Percentiles rank a stretch among this genome's conserved stretches.
Evolutionary conservation across 441 rosid genomes (phyloP).

Genomic region (Adansonia madagascariensis): DNA sequence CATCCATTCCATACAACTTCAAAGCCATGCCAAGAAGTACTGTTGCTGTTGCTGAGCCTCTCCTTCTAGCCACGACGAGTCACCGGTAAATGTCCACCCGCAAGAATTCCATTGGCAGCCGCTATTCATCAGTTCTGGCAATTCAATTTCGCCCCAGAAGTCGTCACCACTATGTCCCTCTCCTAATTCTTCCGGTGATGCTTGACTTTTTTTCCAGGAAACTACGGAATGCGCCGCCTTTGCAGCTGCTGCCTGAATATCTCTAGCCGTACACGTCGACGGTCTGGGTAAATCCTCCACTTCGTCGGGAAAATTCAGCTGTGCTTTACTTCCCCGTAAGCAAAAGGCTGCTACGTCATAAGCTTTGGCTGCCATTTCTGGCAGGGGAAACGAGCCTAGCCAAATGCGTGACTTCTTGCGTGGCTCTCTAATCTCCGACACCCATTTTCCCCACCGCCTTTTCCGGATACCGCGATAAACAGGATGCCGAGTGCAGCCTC

Average conservation of each 20-base stretch:
- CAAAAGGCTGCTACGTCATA: constrained; percentile 67
- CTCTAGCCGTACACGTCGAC: constrained; percentile 51
- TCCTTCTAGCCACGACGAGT: constrained; percentile 53
- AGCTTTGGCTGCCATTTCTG: constrained; percentile 74
- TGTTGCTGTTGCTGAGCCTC: constrained; percentile 39
- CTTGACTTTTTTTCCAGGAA: constrained; percentile 35
- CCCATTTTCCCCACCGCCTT: constrained; percentile 77
- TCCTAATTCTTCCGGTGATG: constrained; percentile 6
- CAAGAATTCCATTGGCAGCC: constrained; percentile 46
- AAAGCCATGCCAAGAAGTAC: constrained; percentile 51
- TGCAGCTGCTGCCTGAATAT: constrained; percentile 63
- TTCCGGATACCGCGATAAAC: constrained; percentile 62
- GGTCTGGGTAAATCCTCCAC: constrained; percentile 57
- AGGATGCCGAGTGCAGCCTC: constrained; percentile 56
- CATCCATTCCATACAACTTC: neutral
- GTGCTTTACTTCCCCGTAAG: constrained; percentile 63
- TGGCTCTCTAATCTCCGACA: constrained; percentile 70
- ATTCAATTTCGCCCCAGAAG: constrained; percentile 81
- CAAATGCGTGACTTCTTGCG: constrained; percentile 67
- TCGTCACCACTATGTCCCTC: constrained; percentile 36
- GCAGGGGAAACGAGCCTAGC: constrained; percentile 65
- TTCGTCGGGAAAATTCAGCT: constrained; percentile 62
- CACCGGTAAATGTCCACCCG: constrained; percentile 43
- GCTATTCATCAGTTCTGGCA: constrained; percentile 63
- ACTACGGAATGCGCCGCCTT: constrained; percentile 56